Evolutionary conservation across 2,329 filamentous ascomycete species (phyloP).

Genomic region (Trichoderma arundinaceum): DNA sequence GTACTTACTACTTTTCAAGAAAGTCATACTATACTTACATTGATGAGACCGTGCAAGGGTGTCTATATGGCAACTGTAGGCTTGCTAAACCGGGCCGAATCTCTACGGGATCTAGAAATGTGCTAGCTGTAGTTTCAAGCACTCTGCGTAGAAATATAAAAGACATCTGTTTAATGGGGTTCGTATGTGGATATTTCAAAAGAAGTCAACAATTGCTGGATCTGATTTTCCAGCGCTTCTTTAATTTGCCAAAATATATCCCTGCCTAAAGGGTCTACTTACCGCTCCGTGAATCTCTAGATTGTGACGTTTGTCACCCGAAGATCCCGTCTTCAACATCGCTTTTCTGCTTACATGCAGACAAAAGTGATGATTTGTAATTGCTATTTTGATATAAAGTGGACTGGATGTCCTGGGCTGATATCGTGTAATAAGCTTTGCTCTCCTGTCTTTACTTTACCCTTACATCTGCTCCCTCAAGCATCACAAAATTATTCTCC

Average conservation of each 20-base stretch:
- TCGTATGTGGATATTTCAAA: not conserved
- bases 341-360: not conserved
- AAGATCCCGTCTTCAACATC: not conserved
- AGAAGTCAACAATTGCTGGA: not conserved
- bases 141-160: not conserved
- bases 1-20: not conserved
- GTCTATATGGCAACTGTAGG: too few species aligned
- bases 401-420: not conserved
- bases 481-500: not conserved
- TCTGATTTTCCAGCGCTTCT: not conserved
- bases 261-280: not conserved
- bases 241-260: not conserved
- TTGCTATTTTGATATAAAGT: not conserved
- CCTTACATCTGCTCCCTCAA: not conserved
- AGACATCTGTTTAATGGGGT: not conserved
- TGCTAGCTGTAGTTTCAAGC: not conserved
- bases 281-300: not conserved
- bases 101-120: too few species aligned
- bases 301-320: slow-evolving; percentile 5
- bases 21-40: not conserved
- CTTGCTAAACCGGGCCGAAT: too few species aligned
- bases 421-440: not conserved
- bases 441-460: not conserved
- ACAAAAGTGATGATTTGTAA: not conserved
- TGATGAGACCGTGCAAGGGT: too few species aligned